Base-by-base conservation (phyloP, 768 basidiomycete genomes). In the Boletus fagicola region DNA sequence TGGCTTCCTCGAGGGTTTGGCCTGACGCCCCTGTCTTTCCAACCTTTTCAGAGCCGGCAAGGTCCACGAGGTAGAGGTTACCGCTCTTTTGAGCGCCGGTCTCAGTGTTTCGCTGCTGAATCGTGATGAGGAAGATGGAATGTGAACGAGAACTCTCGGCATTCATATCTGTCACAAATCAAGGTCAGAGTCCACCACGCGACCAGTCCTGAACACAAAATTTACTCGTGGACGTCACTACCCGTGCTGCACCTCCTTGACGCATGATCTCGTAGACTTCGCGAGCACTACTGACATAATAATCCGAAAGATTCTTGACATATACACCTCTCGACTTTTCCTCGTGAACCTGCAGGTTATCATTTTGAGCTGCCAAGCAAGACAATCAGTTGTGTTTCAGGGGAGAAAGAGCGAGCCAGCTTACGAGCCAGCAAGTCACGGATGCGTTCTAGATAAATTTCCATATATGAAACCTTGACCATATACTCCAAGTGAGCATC, bases 211-310 rank as follows among this genome's bases (percentile, higher is more conserved):
- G 28, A 50, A 50, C 6, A 38, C n/a, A 51, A 20, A 16, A 79
- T 90, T 71, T 63, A 97, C 96, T 95, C 9, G 97, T 99, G 7
- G 94, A 87, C 3, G 94, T 93, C 11, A 97, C 92, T 16, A 94
- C 92, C 60, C 97, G 82, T 20, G 94, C 89, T 47, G 84, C 83
- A 48, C 93, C 92, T 65, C 97, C 97, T 56, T 95, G 95, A 58
- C 94, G 84, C 97, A 99, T 98, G 65, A 99, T 97, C 73, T 98
- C 95, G 69, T 96, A 98, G 24, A 99, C 96, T 72, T 99, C 97
- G 12, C 85, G 80, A 46, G 94, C 91, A 71, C 88, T 96, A 64
- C 92, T 90, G 50, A 99, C 97, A 76, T 99, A 99, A 77, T 94
- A 98, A 70, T 98, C 97, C 1, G 94, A 94, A 33, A 99, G 82